Evolutionary conservation across 352 stramenopile genomes (phyloP).

Genomic region (Pythium sp.): DNA sequence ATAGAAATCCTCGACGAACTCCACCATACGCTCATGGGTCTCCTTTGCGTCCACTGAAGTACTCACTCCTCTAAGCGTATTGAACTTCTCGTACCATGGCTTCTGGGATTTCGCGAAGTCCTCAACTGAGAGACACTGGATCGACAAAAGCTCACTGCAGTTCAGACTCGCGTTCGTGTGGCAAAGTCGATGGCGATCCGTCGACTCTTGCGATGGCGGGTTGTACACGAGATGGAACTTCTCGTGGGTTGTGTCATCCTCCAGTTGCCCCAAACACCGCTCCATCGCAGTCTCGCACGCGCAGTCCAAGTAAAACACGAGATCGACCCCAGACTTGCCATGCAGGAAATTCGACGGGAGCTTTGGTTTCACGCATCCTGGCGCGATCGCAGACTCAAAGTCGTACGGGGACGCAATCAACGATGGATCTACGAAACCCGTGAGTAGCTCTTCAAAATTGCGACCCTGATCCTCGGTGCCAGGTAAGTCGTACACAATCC

Average conservation of each 20-base stretch:
- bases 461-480: slow-evolving; percentile 37
- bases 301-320: slow-evolving; percentile 67
- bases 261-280: slow-evolving; percentile 57
- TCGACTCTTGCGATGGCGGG: slow-evolving; percentile 45
- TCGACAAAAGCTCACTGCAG: slow-evolving; percentile 47
- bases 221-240: slow-evolving; percentile 50
- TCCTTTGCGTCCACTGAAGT: slow-evolving; percentile 22
- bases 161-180: slow-evolving; percentile 47
- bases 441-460: slow-evolving; percentile 55
- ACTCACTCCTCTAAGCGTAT: slow-evolving; percentile 37
- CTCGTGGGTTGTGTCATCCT: slow-evolving; percentile 40
- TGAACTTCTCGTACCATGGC: slow-evolving; percentile 49
- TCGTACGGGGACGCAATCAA: slow-evolving; percentile 45
- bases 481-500: slow-evolving; percentile 68
- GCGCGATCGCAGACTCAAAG: slow-evolving; percentile 52
- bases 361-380: slow-evolving; percentile 27
- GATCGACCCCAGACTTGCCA: slow-evolving; percentile 66
- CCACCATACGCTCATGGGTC: slow-evolving; percentile 31
- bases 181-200: slow-evolving; percentile 43
- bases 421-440: slow-evolving; percentile 45
- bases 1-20: slow-evolving; percentile 31
- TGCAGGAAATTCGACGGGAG: slow-evolving; percentile 48
- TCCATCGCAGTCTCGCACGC: slow-evolving; percentile 34
- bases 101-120: slow-evolving; percentile 27
- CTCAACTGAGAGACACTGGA: slow-evolving; percentile 41